These are phyloP conservation scores for Coemansia sp. DNA, from an alignment of 192 early-diverging fungal genomes.

Conservation along the genomic window DNA sequence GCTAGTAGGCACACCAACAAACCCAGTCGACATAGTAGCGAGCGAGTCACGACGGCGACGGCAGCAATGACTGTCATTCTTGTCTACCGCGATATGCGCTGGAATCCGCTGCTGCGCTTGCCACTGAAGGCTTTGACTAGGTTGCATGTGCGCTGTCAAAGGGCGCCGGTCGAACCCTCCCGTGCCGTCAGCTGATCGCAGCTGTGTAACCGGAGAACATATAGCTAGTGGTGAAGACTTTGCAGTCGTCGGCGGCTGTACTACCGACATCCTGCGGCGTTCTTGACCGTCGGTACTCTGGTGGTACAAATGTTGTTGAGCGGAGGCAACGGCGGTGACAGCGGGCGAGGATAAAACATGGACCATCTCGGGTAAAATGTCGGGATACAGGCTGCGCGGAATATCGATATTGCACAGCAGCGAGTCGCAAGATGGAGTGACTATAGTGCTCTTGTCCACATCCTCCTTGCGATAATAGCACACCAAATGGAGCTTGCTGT, in stretches of 20 bases:
- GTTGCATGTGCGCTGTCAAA: background rate
- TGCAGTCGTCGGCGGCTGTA: background rate
- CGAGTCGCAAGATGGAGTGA: constrained; percentile 64
- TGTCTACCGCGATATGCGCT: background rate
- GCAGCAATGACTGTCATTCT: background rate
- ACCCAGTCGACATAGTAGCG: background rate
- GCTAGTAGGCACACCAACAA: background rate
- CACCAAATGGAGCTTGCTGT: constrained; percentile 81
- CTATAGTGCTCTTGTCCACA: constrained; percentile 58
- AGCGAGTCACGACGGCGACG: constrained; percentile 4
- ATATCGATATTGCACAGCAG: constrained; percentile 63
- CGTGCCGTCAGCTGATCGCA: background rate
- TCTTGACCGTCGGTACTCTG: constrained; percentile 1
- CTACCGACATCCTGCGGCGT: background rate
- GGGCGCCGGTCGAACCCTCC: background rate
- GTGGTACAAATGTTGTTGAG: background rate
- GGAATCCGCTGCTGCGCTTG: background rate
- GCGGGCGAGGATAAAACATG: constrained; percentile 5
- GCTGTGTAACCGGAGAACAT: constrained; percentile 4
- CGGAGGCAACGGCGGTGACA: constrained; percentile 6
- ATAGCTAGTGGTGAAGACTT: background rate
- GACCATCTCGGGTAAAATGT: constrained; percentile 52
- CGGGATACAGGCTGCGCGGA: constrained; percentile 76
- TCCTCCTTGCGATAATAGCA: constrained; percentile 82
- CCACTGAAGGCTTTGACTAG: background rate